Conservation (phyloP, 2,329 filamentous ascomycete species). For the Lachnellula arida region DNA sequence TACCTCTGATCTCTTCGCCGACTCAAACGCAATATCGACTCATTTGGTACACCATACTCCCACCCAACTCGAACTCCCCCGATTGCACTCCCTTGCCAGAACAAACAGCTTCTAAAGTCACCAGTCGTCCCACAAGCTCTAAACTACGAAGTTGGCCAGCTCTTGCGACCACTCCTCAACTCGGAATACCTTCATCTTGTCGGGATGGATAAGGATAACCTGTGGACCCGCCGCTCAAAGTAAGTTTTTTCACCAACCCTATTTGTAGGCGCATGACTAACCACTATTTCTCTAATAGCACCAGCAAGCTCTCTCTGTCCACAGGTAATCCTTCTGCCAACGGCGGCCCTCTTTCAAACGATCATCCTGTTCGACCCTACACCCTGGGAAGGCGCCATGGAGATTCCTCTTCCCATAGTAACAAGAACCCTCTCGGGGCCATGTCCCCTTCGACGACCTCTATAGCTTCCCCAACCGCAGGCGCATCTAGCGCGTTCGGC, state of each 20-base stretch:
- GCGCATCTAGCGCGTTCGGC: conserved; percentile 84
- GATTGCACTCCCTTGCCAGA: conserved; percentile 10
- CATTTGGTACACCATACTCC: background rate
- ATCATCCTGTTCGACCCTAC: conserved; percentile 56
- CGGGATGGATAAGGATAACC: conserved; percentile 35
- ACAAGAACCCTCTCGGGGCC: conserved; percentile 72
- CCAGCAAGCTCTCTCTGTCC: conserved; percentile 83
- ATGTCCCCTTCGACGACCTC: conserved; percentile 66
- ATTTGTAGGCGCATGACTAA: conserved; percentile 20
- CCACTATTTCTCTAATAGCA: conserved; percentile 19
- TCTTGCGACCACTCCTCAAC: conserved; percentile 5
- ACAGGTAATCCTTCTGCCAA: conserved; percentile 53
- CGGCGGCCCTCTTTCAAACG: conserved; percentile 33
- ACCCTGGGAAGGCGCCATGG: conserved; percentile 70
- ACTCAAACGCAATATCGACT: background rate
- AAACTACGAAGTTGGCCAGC: conserved; percentile 12
- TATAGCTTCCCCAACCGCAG: conserved; percentile 69
- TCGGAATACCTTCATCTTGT: conserved; percentile 7
- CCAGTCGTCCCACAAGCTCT: conserved; percentile 12
- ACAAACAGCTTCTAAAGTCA: conserved; percentile 13
- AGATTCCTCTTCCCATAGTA: conserved; percentile 67
- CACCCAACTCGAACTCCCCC: conserved; percentile 1
- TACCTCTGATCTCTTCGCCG: background rate
- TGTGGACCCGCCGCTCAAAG: conserved; percentile 83
- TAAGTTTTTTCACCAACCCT: conserved; percentile 36